Base-by-base conservation (phyloP, 2,329 filamentous ascomycete species). In the Phialocephala subalpina region DNA sequence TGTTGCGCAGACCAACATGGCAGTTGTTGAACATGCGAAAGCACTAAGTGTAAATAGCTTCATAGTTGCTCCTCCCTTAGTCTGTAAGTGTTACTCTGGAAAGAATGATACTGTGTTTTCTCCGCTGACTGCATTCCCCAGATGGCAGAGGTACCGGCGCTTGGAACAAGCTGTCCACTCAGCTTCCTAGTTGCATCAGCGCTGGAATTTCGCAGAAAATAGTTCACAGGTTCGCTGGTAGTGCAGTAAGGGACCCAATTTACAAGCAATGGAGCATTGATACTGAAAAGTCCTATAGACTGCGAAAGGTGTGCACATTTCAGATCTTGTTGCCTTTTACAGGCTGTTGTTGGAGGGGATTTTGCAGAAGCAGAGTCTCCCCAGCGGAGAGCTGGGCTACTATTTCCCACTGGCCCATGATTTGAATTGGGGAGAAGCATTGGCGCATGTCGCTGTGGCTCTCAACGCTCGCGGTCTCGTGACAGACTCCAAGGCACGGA, bases 351-450 rank as follows among this genome's bases (percentile, higher is more conserved):
- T 73, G 57, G 58, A 72, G 62, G 73, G 73, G 20, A 70, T 73
- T 49, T 52, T 72, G 49, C 68, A 70, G 62, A 58, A 57, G 64
- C 62, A 73, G 49, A 36, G 60, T 16, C 58, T 70, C 49, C 72
- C 72, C 20, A 72, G 60, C 60, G 72, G 68, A 53, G 61, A 27
- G 53, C 61, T 73, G 25, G 72, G 72, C 60, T 67, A 71, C 59
- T 73, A 73, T 62, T 71, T 73, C 62, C 69, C 65, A 33, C 53
- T 72, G 33, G 70, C 70, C 38, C 71, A 73, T 58, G 63, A 71
- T 58, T 58, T 73, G 40, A 7, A 42, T 52, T 68, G 68, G 68
- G 71, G 71, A 67, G 67, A 71, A 35, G 55, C 66, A 60, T 38
- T 72, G 66, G 67, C 63, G 29, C 67, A 52, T 64, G 60, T 73